phyloP scores from a whole-genome alignment of 768 basidiomycete species.

The Tricholoma sp. region DNA sequence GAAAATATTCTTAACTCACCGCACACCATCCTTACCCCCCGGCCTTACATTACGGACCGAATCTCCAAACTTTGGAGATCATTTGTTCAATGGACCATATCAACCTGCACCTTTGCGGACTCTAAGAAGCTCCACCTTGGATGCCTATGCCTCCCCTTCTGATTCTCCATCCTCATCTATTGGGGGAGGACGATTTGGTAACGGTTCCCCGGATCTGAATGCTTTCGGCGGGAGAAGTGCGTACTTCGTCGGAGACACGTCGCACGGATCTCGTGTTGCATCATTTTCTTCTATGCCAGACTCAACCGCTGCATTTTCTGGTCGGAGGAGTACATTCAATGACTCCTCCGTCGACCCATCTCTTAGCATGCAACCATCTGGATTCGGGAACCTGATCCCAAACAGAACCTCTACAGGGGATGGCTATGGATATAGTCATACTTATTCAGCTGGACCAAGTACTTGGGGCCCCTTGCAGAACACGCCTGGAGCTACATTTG shows the following conservation, averaged over 20 bases:
- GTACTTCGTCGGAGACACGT: conserved; percentile 29
- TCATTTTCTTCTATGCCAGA: conserved; percentile 20
- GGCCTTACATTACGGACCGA: conserved; percentile 46
- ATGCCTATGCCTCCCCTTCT: conserved; percentile 57
- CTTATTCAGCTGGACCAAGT: conserved; percentile 28
- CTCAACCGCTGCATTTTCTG: conserved; percentile 23
- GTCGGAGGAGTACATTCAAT: conserved; percentile 33
- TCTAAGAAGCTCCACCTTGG: conserved; percentile 58
- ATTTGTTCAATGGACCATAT: conserved; percentile 48
- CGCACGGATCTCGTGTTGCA: conserved; percentile 30
- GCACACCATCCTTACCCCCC: conserved; percentile 42
- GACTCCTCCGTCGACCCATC: conserved; percentile 37
- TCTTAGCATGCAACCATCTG: conserved; percentile 21
- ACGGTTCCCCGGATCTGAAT: conserved; percentile 65
- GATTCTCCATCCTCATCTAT: conserved; percentile 75
- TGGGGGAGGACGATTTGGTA: conserved; percentile 55
- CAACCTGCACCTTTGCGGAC: conserved; percentile 64
- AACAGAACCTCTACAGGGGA: conserved; percentile 32
- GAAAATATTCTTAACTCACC: conserved; percentile 61
- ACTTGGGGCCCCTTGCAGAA: conserved; percentile 12
- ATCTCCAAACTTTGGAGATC: conserved; percentile 43
- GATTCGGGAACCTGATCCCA: conserved; percentile 26
- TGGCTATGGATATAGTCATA: conserved; percentile 31
- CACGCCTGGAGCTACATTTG: neutral
- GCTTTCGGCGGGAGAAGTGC: conserved; percentile 45